Percentiles rank a stretch among this genome's conserved stretches.
Conservation (phyloP, 345 rosid species). For the Gossypium rotundifolium region DNA sequence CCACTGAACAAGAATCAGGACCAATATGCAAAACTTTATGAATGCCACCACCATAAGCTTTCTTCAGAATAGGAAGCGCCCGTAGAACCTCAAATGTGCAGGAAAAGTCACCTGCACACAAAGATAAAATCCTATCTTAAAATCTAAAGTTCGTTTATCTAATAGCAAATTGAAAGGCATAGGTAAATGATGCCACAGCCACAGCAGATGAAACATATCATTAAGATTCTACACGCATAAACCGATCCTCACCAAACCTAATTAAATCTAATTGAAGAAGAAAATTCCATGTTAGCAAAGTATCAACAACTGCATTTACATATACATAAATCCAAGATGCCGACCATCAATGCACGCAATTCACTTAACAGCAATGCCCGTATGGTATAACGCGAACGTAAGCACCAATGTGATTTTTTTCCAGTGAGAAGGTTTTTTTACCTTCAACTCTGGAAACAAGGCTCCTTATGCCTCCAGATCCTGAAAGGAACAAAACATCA, state of each 20-base stretch:
- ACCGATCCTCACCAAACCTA: neutral
- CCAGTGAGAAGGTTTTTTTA: neutral
- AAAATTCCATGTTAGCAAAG: neutral
- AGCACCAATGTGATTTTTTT: neutral
- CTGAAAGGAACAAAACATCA: neutral
- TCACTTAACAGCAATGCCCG: neutral
- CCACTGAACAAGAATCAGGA: slow-evolving; percentile 44
- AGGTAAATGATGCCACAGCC: too few relatives aligned
- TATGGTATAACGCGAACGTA: neutral
- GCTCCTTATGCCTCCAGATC: slow-evolving; percentile 22
- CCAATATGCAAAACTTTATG: slow-evolving; percentile 42
- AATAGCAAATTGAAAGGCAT: neutral
- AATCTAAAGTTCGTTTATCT: neutral
- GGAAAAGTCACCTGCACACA: slow-evolving; percentile 28
- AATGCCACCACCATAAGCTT: slow-evolving; percentile 46
- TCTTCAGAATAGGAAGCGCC: slow-evolving; percentile 41
- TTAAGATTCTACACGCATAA: neutral
- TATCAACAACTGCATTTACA: neutral
- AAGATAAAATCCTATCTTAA: slow-evolving; percentile 5
- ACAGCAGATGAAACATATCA: neutral
- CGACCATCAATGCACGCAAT: too few relatives aligned
- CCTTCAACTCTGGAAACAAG: slow-evolving; percentile 30
- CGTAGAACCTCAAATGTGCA: slow-evolving; percentile 36
- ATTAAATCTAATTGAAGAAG: neutral
- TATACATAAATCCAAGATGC: neutral